phyloP scores from a whole-genome alignment of 768 basidiomycete species.

The Ramaria sp. region DNA sequence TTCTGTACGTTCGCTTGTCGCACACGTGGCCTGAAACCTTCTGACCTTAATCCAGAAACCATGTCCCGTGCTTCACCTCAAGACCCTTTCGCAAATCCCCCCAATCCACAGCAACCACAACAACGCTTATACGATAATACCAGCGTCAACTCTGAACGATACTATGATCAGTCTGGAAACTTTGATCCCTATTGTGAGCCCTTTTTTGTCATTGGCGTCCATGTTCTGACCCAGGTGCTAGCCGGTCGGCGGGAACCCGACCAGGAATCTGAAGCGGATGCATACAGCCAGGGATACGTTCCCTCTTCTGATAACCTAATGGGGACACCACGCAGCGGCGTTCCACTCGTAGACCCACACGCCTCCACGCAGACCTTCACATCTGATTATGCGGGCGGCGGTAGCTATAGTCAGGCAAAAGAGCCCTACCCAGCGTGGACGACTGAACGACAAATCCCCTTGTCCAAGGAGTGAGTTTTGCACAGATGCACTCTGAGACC shows the following conservation, averaged over 20 bases:
- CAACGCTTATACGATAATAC: conserved; percentile 5
- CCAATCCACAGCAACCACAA: background rate
- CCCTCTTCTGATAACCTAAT: conserved; percentile 16
- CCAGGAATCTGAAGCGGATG: conserved; percentile 18
- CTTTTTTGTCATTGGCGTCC: background rate
- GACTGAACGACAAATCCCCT: conserved; percentile 84
- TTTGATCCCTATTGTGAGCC: conserved; percentile 14
- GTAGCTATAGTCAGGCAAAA: conserved; percentile 15
- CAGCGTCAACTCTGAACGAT: conserved; percentile 7
- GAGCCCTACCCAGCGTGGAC: conserved; percentile 95
- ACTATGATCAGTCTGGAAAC: conserved; percentile 13
- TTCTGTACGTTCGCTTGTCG: too few relatives aligned
- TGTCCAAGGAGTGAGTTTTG: conserved; percentile 62
- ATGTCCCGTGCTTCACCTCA: background rate
- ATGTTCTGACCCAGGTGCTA: conserved; percentile 3
- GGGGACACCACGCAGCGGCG: conserved; percentile 6
- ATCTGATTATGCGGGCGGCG: conserved; percentile 13
- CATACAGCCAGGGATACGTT: conserved; percentile 20
- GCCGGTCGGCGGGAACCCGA: background rate
- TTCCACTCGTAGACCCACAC: conserved; percentile 20
- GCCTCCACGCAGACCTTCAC: conserved; percentile 17
- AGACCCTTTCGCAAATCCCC: background rate
- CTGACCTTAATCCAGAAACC: background rate
- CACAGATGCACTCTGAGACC: background rate
- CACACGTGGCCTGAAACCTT: too few relatives aligned